A percentile compares a stretch with the other conserved stretches of the same genome.
Conservation (phyloP, 768 basidiomycete species). For the Rhizopogon vesiculosus region DNA sequence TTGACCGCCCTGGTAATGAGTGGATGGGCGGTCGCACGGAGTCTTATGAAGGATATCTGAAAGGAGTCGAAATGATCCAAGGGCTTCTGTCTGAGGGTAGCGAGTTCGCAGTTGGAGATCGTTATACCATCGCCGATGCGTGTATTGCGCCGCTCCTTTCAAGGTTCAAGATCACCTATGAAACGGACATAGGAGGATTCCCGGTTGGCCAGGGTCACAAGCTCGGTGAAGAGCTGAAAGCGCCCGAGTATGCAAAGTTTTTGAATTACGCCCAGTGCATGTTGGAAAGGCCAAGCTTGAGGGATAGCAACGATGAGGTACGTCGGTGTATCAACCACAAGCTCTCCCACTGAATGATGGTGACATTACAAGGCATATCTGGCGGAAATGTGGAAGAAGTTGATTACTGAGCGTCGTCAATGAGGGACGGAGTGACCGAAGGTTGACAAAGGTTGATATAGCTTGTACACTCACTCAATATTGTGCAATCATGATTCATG, state of each 20-base stretch:
- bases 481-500: too few relatives aligned
- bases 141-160: constrained; percentile 55
- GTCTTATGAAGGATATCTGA: constrained; percentile 33
- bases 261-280: constrained; percentile 43
- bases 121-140: constrained; percentile 48
- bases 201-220: constrained; percentile 42
- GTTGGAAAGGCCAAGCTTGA: constrained; percentile 47
- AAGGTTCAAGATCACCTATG: constrained; percentile 37
- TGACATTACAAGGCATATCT: background rate
- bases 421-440: background rate
- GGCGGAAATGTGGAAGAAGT: background rate
- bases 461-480: too few relatives aligned
- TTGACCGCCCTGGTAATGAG: constrained; percentile 30
- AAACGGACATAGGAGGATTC: constrained; percentile 47
- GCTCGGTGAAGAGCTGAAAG: constrained; percentile 33
- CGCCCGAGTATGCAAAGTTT: constrained; percentile 43
- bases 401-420: background rate
- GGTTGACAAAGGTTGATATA: too few relatives aligned
- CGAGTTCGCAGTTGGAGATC: constrained; percentile 23
- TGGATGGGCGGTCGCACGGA: constrained; percentile 31
- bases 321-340: constrained; percentile 9
- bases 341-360: background rate
- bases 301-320: constrained; percentile 48
- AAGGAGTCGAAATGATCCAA: constrained; percentile 44
- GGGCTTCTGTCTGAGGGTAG: constrained; percentile 38